Conservation (phyloP, 2,329 filamentous ascomycete species). For the Cadophora luteo-olivacea region DNA sequence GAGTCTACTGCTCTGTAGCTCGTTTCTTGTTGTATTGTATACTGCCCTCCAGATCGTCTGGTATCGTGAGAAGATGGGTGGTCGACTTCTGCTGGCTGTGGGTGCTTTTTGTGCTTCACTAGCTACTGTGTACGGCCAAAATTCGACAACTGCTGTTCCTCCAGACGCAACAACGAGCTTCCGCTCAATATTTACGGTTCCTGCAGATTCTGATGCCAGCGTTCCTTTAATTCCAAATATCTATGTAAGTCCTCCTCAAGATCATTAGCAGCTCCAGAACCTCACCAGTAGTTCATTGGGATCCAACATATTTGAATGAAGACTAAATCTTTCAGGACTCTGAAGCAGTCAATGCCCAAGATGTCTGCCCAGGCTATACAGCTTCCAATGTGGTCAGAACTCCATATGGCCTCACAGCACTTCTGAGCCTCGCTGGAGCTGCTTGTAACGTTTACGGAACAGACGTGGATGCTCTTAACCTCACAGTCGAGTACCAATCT, state of each 20-base stretch:
- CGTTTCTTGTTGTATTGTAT: constrained; percentile 22
- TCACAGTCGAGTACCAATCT: constrained; percentile 73
- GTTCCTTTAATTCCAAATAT: constrained; percentile 65
- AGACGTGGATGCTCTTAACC: constrained; percentile 70
- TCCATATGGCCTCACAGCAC: constrained; percentile 66
- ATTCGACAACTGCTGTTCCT: constrained; percentile 23
- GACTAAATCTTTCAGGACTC: constrained; percentile 53
- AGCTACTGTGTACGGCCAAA: constrained; percentile 29
- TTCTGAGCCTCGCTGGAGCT: constrained; percentile 71
- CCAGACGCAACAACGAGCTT: constrained; percentile 31
- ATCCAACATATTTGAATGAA: background rate
- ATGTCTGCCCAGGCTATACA: constrained; percentile 69
- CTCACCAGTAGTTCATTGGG: background rate
- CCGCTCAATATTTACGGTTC: constrained; percentile 52
- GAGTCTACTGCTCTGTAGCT: constrained; percentile 26
- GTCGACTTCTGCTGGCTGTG: constrained; percentile 25
- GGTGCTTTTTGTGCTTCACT: constrained; percentile 27
- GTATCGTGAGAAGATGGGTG: constrained; percentile 29
- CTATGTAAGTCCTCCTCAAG: constrained; percentile 3
- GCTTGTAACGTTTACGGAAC: constrained; percentile 81
- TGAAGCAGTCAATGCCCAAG: constrained; percentile 59
- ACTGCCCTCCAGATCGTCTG: constrained; percentile 24
- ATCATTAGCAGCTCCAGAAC: constrained; percentile 34
- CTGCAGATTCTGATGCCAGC: constrained; percentile 53
- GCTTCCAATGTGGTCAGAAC: constrained; percentile 65